Percentiles rank a stretch among this genome's conserved stretches.
These are phyloP conservation scores for Yarrowia sp. DNA, from an alignment of 805 yeast genomes.

Conservation along the genomic window DNA sequence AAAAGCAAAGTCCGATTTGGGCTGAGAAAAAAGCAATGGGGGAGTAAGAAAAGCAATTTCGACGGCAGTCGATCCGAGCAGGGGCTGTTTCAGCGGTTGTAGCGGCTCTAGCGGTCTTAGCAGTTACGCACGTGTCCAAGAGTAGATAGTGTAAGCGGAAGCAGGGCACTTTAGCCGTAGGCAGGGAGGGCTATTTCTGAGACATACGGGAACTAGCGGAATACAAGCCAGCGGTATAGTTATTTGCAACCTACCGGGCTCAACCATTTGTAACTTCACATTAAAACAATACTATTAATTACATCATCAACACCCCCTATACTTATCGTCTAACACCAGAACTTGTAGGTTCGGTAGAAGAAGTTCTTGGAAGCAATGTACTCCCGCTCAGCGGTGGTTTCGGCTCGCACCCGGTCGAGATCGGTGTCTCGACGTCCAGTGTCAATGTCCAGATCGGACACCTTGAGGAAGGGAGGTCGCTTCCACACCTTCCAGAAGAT, in stretches of 20 bases:
- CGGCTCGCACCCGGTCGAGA: conserved; percentile 59
- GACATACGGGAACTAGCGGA: too few relatives aligned
- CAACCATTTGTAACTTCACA: too few relatives aligned
- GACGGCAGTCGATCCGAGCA: conserved; percentile 29
- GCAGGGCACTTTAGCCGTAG: too few relatives aligned
- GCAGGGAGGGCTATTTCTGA: too few relatives aligned
- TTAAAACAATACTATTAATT: background rate
- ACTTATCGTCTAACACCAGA: conserved; percentile 55
- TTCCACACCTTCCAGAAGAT: conserved; percentile 64
- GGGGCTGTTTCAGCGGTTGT: conserved; percentile 9
- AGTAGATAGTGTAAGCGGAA: too few relatives aligned
- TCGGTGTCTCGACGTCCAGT: conserved; percentile 67
- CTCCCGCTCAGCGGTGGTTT: conserved; percentile 60
- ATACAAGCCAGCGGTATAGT: too few relatives aligned
- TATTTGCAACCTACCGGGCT: too few relatives aligned
- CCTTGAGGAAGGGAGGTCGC: conserved; percentile 53
- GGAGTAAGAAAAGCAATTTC: background rate
- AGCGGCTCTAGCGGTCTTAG: background rate
- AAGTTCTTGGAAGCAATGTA: conserved; percentile 55
- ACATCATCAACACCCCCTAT: conserved; percentile 1
- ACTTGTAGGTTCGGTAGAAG: conserved; percentile 54
- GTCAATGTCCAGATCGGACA: conserved; percentile 63
- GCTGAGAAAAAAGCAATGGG: background rate
- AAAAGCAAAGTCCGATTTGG: background rate
- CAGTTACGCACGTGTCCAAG: conserved; percentile 5